phyloP scores from a whole-genome alignment of 768 basidiomycete species.

The Lactarius evosmus region DNA sequence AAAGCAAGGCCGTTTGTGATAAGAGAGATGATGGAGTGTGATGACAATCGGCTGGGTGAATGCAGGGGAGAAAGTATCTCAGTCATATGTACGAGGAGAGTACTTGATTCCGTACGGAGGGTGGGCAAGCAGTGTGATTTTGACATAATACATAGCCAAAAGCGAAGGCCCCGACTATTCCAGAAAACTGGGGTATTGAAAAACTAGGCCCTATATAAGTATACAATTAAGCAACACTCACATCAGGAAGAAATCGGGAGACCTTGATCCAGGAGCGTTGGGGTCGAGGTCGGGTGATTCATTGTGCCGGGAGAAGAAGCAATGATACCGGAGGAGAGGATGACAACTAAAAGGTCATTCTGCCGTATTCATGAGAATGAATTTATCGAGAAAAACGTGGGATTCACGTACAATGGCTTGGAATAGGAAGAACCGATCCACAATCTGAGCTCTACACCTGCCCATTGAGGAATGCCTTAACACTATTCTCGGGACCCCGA shows the following conservation, averaged over 20 bases:
- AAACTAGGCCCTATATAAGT: conserved; percentile 44
- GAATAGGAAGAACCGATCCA: conserved; percentile 91
- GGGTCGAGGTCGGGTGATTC: conserved; percentile 65
- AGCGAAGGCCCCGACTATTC: conserved; percentile 73
- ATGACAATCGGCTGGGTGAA: conserved; percentile 81
- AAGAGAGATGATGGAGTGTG: conserved; percentile 79
- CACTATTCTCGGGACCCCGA: conserved; percentile 69
- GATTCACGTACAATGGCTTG: conserved; percentile 83
- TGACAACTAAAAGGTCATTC: conserved; percentile 94
- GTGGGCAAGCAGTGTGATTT: conserved; percentile 77
- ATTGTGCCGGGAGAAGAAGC: conserved; percentile 61
- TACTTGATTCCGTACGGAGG: conserved; percentile 84
- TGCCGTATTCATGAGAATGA: conserved; percentile 33
- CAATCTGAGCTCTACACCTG: conserved; percentile 80
- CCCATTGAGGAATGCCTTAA: conserved; percentile 90
- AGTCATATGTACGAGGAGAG: conserved; percentile 54
- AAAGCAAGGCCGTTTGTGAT: conserved; percentile 89
- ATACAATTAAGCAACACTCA: conserved; percentile 35
- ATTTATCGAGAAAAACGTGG: conserved; percentile 1
- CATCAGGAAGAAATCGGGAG: conserved; percentile 90
- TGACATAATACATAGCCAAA: conserved; percentile 84
- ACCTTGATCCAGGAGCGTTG: conserved; percentile 70
- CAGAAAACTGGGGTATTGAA: conserved; percentile 74
- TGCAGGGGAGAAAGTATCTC: conserved; percentile 77
- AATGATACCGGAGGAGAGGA: conserved; percentile 80